A percentile compares a stretch with the other conserved stretches of the same genome.
phyloP scores from a whole-genome alignment of 2,329 filamentous ascomycete species.

The Talaromyces marneffei region DNA sequence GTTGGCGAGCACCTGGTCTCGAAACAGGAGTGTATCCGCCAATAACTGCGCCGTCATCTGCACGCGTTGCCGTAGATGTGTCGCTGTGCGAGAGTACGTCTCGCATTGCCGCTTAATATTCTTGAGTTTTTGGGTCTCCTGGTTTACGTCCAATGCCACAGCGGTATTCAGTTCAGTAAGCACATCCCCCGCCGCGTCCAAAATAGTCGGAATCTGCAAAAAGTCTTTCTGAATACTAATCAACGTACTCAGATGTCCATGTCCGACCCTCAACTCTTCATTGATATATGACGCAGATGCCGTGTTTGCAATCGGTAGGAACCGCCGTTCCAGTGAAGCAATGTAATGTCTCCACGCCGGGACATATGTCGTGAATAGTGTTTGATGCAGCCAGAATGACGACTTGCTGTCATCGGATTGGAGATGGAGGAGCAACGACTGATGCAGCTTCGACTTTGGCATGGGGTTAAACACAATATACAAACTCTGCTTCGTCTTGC shows the following conservation, averaged over 20 bases:
- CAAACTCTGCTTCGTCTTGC: conserved; percentile 18
- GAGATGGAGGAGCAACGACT: background rate
- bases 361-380: conserved; percentile 26
- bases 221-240: conserved; percentile 11
- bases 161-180: background rate
- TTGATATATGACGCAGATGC: conserved; percentile 18
- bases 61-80: conserved; percentile 18
- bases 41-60: conserved; percentile 20
- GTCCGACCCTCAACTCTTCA: conserved; percentile 2
- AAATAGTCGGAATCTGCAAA: conserved; percentile 8
- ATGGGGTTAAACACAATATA: conserved; percentile 26
- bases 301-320: conserved; percentile 20
- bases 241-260: conserved; percentile 5
- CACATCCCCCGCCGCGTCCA: conserved; percentile 2
- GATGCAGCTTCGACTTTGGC: conserved; percentile 17
- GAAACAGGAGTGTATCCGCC: conserved; percentile 21
- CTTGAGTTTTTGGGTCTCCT: conserved; percentile 15
- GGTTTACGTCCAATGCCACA: background rate
- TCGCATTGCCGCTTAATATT: conserved; percentile 17
- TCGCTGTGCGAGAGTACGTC: conserved; percentile 18
- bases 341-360: conserved; percentile 28
- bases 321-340: conserved; percentile 19
- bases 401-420: conserved; percentile 4
- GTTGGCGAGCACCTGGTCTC: conserved; percentile 17
- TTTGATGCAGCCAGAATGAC: conserved; percentile 23